Evolutionary conservation across 257 asterid genomes (phyloP).

Genomic region (Lycium ferocissimum): DNA sequence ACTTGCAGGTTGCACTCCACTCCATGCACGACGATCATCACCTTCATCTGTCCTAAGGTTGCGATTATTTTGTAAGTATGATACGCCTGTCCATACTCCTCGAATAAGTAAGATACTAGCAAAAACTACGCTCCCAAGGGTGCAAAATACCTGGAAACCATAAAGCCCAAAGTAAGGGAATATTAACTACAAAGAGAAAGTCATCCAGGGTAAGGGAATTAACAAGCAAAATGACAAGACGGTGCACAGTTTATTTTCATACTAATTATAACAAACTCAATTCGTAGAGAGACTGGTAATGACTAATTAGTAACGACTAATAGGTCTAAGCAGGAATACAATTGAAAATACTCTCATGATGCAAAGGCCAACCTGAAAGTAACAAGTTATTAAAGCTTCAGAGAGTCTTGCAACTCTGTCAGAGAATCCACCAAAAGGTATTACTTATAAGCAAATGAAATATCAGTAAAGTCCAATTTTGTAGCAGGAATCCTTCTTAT

Average conservation of each 20-base stretch:
- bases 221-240: not conserved
- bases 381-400: not conserved
- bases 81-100: slow-evolving; percentile 78
- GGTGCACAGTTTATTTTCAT: not conserved
- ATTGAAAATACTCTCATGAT: not conserved
- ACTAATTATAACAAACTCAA: not conserved
- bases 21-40: slow-evolving; percentile 71
- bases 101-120: slow-evolving; percentile 77
- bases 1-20: slow-evolving; percentile 58
- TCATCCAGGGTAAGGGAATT: not conserved
- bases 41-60: slow-evolving; percentile 59
- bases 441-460: not conserved
- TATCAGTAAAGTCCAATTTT: not conserved
- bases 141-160: slow-evolving; percentile 76
- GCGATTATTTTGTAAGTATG: slow-evolving; percentile 74
- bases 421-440: not conserved
- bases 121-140: slow-evolving; percentile 89
- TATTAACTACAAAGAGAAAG: not conserved
- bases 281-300: not conserved
- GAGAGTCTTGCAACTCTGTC: not conserved
- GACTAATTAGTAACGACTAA: not conserved
- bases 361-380: not conserved
- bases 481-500: not conserved
- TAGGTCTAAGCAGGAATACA: not conserved
- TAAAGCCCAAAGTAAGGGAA: slow-evolving; percentile 4